Evolutionary conservation across 2,329 filamentous ascomycete genomes (phyloP).

Genomic region (Ascocoryne sarcoides): DNA sequence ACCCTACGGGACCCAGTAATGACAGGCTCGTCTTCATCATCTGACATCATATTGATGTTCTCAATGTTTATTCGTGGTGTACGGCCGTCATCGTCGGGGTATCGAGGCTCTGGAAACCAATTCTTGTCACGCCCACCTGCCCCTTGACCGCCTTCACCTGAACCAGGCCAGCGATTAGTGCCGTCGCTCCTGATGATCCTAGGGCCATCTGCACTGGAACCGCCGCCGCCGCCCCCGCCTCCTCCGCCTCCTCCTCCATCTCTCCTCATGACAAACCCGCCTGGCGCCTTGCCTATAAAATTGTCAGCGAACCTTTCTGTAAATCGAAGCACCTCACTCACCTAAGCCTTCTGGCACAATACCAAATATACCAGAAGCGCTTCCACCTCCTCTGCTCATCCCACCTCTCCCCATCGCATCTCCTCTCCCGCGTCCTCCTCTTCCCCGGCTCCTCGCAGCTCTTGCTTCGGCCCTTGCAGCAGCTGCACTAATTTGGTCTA

Average conservation of each 20-base stretch:
- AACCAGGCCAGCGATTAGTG: not conserved
- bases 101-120: conserved; percentile 14
- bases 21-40: conserved; percentile 2
- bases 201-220: conserved; percentile 2
- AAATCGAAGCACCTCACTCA: conserved; percentile 8
- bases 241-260: conserved; percentile 4
- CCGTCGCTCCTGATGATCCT: conserved; percentile 3
- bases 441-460: conserved; percentile 15
- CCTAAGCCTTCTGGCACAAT: conserved; percentile 16
- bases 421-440: conserved; percentile 23
- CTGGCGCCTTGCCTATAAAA: conserved; percentile 1
- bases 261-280: conserved; percentile 1
- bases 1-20: not conserved
- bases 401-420: conserved; percentile 26
- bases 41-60: conserved; percentile 15
- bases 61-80: conserved; percentile 20
- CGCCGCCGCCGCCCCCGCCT: conserved; percentile 4
- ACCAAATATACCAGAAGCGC: conserved; percentile 17
- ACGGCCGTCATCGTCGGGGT: conserved; percentile 20
- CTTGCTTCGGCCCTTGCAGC: conserved; percentile 12
- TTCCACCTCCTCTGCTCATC: conserved; percentile 4
- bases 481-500: conserved; percentile 8
- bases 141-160: conserved; percentile 2
- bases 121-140: not conserved
- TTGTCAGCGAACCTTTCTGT: not conserved